phyloP scores from a whole-genome alignment of 495 filamentous ascomycete genomes.

The Aspergillus asperescens region DNA sequence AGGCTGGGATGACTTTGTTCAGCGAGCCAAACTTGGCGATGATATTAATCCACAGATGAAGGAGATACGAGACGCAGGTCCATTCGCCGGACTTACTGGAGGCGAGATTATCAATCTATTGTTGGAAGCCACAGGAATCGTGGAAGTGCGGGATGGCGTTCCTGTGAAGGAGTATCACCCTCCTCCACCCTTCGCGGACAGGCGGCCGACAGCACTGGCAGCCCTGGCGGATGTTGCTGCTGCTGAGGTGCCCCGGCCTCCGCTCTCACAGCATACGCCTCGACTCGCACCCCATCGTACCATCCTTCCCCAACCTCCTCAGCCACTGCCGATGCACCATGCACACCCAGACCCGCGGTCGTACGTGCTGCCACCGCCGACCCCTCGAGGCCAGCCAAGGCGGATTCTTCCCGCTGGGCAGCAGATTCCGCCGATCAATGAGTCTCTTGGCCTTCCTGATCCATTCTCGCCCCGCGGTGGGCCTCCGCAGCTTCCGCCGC shows the following conservation, averaged over 20 bases:
- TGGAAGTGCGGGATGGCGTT: constrained; percentile 14
- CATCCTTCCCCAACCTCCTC: constrained; percentile 27
- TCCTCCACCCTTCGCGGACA: constrained; percentile 10
- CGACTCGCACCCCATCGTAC: constrained; percentile 24
- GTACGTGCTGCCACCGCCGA: constrained; percentile 38
- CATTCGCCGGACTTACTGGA: constrained; percentile 14
- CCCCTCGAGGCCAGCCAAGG: constrained; percentile 33
- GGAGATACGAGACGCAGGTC: constrained; percentile 25
- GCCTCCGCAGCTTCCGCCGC: constrained; percentile 39
- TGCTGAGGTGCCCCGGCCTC: constrained; percentile 20
- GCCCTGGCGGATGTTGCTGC: constrained; percentile 35
- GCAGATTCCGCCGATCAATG: constrained; percentile 24
- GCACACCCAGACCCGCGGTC: constrained; percentile 36
- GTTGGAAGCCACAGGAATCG: constrained; percentile 19
- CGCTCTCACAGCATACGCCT: constrained; percentile 23
- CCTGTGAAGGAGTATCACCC: constrained; percentile 7
- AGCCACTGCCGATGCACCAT: constrained; percentile 19
- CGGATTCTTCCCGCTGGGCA: constrained; percentile 37
- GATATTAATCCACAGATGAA: constrained; percentile 40
- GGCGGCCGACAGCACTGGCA: constrained; percentile 23
- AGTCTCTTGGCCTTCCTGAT: constrained; percentile 32
- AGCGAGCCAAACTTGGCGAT: constrained; percentile 34
- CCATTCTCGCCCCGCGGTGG: constrained; percentile 32
- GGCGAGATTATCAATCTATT: constrained; percentile 20
- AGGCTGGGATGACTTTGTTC: constrained; percentile 42